Percentiles rank a stretch among this genome's conserved stretches.
Conservation (phyloP, 495 filamentous ascomycete genomes). For the Penicillium angulare region DNA sequence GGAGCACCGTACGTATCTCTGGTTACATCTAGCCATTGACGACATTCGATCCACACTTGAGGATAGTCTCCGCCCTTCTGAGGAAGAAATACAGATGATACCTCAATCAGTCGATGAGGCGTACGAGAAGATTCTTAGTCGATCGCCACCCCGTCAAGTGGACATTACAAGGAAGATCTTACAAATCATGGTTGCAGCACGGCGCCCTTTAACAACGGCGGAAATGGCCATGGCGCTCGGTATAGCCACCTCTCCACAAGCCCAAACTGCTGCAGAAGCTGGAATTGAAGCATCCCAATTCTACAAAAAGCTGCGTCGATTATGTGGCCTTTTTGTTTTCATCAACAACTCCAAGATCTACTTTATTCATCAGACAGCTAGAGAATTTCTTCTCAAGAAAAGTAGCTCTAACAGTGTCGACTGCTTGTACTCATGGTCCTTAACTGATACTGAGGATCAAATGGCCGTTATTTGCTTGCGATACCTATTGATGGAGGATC, state of each 20-base stretch:
- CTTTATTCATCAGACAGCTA: slow-evolving; percentile 34
- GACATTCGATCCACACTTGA: slow-evolving; percentile 17
- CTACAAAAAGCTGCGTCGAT: slow-evolving; percentile 21
- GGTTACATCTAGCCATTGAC: slow-evolving; percentile 28
- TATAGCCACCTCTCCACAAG: slow-evolving; percentile 18
- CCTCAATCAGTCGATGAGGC: slow-evolving; percentile 22
- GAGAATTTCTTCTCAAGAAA: slow-evolving; percentile 26
- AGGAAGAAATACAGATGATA: slow-evolving; percentile 15
- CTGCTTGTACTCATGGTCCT: slow-evolving; percentile 9
- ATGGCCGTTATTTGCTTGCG: slow-evolving; percentile 23
- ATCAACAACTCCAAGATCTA: slow-evolving; percentile 36
- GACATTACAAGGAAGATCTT: slow-evolving; percentile 28
- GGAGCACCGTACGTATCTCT: slow-evolving; percentile 40
- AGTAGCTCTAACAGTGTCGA: slow-evolving; percentile 3
- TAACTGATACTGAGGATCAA: slow-evolving; percentile 13
- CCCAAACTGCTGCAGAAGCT: slow-evolving; percentile 26
- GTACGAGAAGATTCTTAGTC: slow-evolving; percentile 30
- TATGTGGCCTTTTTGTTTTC: slow-evolving; percentile 42
- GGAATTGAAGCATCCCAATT: slow-evolving; percentile 17
- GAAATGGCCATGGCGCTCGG: slow-evolving; percentile 41
- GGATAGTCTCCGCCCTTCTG: slow-evolving; percentile 15
- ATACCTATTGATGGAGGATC: slow-evolving; percentile 24
- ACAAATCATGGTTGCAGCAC: slow-evolving; percentile 34
- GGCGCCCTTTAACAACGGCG: slow-evolving; percentile 26
- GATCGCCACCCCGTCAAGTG: slow-evolving; percentile 8